Percentiles rank a stretch among this genome's conserved stretches.
These are phyloP conservation scores for Trypanosoma melophagium DNA, from an alignment of 208 protist genomes.

Conservation along the genomic window DNA sequence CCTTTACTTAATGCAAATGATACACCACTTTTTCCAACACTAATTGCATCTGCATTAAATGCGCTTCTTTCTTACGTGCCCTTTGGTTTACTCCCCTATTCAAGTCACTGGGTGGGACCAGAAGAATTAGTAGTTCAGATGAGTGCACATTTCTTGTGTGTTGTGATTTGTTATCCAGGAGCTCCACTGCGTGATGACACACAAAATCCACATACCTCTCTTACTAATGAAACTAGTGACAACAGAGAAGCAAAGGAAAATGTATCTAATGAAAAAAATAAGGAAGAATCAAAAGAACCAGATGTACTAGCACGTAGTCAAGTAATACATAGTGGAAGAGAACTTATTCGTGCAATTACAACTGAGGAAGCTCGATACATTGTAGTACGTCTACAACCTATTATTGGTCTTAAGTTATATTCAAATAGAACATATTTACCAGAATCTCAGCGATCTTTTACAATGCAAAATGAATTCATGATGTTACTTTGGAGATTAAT, in stretches of 20 bases:
- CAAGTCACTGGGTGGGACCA: constrained; percentile 58
- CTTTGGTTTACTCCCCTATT: constrained; percentile 76
- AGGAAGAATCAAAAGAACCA: background rate
- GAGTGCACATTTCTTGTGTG: constrained; percentile 55
- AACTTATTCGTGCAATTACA: constrained; percentile 60
- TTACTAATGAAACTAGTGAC: background rate
- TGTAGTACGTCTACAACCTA: constrained; percentile 36
- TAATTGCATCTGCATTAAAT: constrained; percentile 80
- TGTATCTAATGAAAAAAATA: background rate
- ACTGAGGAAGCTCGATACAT: constrained; percentile 70
- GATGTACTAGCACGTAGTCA: background rate
- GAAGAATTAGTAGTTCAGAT: constrained; percentile 58
- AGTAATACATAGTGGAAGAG: constrained; percentile 68
- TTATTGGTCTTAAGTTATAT: constrained; percentile 67
- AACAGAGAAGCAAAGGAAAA: background rate
- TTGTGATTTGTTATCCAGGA: constrained; percentile 56
- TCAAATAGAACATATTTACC: constrained; percentile 66
- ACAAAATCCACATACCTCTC: background rate
- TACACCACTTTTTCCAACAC: constrained; percentile 68
- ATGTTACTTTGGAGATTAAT: constrained; percentile 86
- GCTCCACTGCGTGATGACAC: constrained; percentile 13
- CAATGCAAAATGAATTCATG: constrained; percentile 74
- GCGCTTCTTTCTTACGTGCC: constrained; percentile 66
- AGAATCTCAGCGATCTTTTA: constrained; percentile 61
- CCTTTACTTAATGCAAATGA: constrained; percentile 46